Evolutionary conservation across 139 green algal genomes (phyloP).

Genomic region (Picochlorum costavermella): DNA sequence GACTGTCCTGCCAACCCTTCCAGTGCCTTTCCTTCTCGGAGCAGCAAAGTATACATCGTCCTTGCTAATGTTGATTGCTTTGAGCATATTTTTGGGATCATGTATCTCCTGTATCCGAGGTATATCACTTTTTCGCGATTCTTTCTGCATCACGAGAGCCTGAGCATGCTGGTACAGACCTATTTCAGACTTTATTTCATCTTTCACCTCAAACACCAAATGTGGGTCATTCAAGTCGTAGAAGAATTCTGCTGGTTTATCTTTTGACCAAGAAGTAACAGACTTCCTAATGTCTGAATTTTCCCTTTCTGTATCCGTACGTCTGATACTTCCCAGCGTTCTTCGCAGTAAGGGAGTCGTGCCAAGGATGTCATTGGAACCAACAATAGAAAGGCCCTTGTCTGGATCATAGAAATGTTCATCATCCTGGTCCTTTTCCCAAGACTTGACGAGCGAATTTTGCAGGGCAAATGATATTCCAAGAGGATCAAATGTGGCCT

Average conservation of each 20-base stretch:
- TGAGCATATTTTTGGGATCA: constrained; percentile 14
- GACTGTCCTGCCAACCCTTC: constrained; percentile 1
- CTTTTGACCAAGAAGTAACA: background rate
- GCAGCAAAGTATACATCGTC: constrained; percentile 19
- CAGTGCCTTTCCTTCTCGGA: constrained; percentile 9
- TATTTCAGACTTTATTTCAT: background rate
- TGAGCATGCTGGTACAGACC: background rate
- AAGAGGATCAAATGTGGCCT: background rate
- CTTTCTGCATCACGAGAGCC: background rate
- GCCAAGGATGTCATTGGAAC: background rate
- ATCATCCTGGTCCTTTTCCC: background rate
- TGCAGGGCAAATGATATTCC: background rate
- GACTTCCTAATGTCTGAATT: background rate
- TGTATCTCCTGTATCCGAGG: background rate
- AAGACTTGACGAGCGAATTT: background rate
- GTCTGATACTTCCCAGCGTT: background rate
- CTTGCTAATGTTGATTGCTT: constrained; percentile 19
- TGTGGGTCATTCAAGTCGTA: constrained; percentile 30
- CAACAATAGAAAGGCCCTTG: background rate
- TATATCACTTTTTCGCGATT: background rate
- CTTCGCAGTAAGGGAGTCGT: background rate
- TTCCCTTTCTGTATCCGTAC: background rate
- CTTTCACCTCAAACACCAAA: constrained; percentile 8
- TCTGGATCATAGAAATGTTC: background rate
- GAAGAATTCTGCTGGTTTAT: background rate